Base-by-base conservation (phyloP, 306 rosid genomes). In the Luffa acutangula region DNA sequence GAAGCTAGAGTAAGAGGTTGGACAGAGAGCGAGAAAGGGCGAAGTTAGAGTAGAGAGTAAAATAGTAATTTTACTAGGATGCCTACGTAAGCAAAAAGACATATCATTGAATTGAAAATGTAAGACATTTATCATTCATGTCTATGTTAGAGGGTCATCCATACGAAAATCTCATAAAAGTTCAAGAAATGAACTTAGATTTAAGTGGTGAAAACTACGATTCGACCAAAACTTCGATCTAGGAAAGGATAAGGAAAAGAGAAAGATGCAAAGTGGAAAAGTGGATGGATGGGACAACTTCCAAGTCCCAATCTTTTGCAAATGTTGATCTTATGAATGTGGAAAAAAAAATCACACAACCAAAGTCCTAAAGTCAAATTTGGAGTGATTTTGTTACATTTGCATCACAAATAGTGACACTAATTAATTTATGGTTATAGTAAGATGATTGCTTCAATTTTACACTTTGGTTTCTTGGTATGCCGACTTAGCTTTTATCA, bases 381-480 rank as follows among this genome's bases (percentile, higher is more conserved):
- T 72, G 57, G 77, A 48, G 77, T 72, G 6, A 72, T 70, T 70
- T 21, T 72, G 39, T 72, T 34, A 72, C 77, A 72, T 43, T 67
- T 34, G 15, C 72, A 64, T 34, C 46, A 64, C 4, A 31, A 64
- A 64, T 64, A 64, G 46, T 31, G 9, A 64, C 46, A 63, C 1
- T 37, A 46, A n/a, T 69, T 41, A 42, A 9, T 69, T 1, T 8
- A 69, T 69, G 54, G 36, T 18, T 20, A 0, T 4, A 43, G 3
- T 20, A 41, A 25, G 31, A 25, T 25, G 36, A 41, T 69, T 69
- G 75, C 75, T 69, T 69, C 75, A 69, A 41, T 18, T 15, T 41
- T 69, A 69, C 75, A n/a, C 75, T 43, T 34, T 42, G 3, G 25
- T 69, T 67, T 43, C 9, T 69, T 7, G 75, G 74, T 66, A 66